Base-by-base conservation (phyloP, 2,329 filamentous ascomycete species). In the Alternaria triticimaculans region DNA sequence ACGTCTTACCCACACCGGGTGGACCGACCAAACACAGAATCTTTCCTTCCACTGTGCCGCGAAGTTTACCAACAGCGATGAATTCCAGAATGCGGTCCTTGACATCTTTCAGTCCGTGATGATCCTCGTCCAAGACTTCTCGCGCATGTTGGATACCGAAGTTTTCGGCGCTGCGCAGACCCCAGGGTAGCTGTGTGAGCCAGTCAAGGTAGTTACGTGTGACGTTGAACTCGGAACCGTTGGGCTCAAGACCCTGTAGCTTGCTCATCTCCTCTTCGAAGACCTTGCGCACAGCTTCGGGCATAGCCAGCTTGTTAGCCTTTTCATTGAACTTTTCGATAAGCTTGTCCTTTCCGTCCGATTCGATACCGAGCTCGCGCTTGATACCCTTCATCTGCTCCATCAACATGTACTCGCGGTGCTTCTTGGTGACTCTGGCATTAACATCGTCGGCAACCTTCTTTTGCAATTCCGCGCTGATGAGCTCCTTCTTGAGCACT, bases 331-430 rank as follows among this genome's bases (percentile, higher is more conserved):
- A 99, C 79, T 92, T 97, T 80, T 98, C 96, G 2, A 99, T 92
- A 12, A 99, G 86, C 83, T 98, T 98, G 76, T 99, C 96, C 82
- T 98, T 99, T 68, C 96, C 96, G 76, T 99, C 96, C 6, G 93
- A 97, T 79, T 99, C 96, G 57, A 99, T 93, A 21, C 96, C 96
- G 53, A 99, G 88, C 81, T 99, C 96, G 62, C 96, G 88, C 62
- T 93, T 91, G 76, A 99, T 99, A 25, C 94, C 96, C 84, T 98
- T 98, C 94, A 99, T 97, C 80, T 99, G 96, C 82, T 99, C 96
- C 93, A 97, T 96, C 50, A 99, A 84, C 92, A 94, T 98, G 83
- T 98, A 99, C 78, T 99, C 96, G 56, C 96, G 90, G 80, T 99
- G 96, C 28, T 95, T 90, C 83, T 99, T 98, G 73, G 94, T 94